Base-by-base conservation (phyloP, 164 flowering plant genomes). In the Amborella trichopoda region DNA sequence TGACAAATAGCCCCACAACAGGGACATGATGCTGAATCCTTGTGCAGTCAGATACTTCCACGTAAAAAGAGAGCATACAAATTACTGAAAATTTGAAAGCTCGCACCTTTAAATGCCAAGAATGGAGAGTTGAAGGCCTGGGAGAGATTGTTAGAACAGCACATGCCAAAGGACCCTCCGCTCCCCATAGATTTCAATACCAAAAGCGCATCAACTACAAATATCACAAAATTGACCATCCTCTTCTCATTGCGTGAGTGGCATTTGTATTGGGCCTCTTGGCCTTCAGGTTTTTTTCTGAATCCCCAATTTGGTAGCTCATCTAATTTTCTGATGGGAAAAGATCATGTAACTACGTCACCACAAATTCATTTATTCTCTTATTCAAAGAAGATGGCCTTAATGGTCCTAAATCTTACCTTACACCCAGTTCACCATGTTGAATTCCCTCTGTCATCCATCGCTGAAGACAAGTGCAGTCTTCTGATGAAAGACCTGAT, bases 371-470 rank as follows among this genome's bases (percentile, higher is more conserved):
- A 16, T 5, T 6, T 18, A 24, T 11, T 6, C 13, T 30, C 4
- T 6, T 37, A 13, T 26, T 28, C 8, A 30, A 19, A 40, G 28
- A 1, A 14, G 5, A 5, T 44, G 12, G 12, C n/a, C 21, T 11
- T 8, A 23, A 23, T 22, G 18, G 37, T 21, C 14, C n/a, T 20
- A 23, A 9, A 23, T 39, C 44, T 52, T 14, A 87, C 97, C 86
- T 75, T 47, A 56, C 23, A 26, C 75, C 72, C 46, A 57, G 63
- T 44, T 76, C 67, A 13, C 93, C 89, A 68, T 73, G 72, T 18
- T 69, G 68, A 50, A 88, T 81, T 39, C 97, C 97, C 33, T 62
- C 50, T 22, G 60, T 71, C 71, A 84, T 73, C 97, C 93, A 88
- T 6, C 28, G 63, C 50, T 65, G 58, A 9, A 88, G 23, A 65